Conservation (phyloP, 2,329 filamentous ascomycete species). For the Scedosporium aurantiacum region DNA sequence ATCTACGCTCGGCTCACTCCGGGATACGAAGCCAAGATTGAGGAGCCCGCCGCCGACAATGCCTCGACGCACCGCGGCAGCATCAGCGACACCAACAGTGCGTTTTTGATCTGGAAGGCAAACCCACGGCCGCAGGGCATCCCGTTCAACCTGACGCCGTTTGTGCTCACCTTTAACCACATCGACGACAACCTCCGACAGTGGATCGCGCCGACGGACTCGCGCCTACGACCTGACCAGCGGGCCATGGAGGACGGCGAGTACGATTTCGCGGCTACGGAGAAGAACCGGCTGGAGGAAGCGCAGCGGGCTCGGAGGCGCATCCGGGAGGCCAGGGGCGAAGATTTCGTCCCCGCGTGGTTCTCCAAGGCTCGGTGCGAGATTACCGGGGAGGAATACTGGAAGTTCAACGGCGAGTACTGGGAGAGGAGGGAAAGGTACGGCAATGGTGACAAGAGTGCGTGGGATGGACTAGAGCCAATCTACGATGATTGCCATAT, state of each 20-base stretch:
- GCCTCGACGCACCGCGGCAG: constrained; percentile 32
- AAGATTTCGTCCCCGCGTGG: constrained; percentile 78
- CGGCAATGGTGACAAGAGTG: constrained; percentile 43
- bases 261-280: constrained; percentile 83
- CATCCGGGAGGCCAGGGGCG: constrained; percentile 62
- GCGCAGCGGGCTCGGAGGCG: constrained; percentile 71
- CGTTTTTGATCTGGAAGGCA: constrained; percentile 88
- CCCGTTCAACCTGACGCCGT: constrained; percentile 94
- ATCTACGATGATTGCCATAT: constrained; percentile 43
- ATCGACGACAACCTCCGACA: constrained; percentile 70
- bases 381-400: constrained; percentile 78
- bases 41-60: constrained; percentile 40
- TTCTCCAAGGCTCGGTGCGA: constrained; percentile 64
- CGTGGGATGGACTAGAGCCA: constrained; percentile 65
- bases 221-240: constrained; percentile 85
- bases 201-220: constrained; percentile 83
- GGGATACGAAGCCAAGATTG: constrained; percentile 69
- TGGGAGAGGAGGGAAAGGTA: constrained; percentile 65
- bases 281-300: constrained; percentile 93
- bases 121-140: constrained; percentile 71
- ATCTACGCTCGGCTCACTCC: constrained; percentile 89
- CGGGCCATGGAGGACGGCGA: constrained; percentile 97
- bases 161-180: constrained; percentile 89
- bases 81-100: constrained; percentile 52
- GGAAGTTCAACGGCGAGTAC: constrained; percentile 81